Conservation (phyloP, 2,329 filamentous ascomycete species). For the Grosmannia serpens region DNA sequence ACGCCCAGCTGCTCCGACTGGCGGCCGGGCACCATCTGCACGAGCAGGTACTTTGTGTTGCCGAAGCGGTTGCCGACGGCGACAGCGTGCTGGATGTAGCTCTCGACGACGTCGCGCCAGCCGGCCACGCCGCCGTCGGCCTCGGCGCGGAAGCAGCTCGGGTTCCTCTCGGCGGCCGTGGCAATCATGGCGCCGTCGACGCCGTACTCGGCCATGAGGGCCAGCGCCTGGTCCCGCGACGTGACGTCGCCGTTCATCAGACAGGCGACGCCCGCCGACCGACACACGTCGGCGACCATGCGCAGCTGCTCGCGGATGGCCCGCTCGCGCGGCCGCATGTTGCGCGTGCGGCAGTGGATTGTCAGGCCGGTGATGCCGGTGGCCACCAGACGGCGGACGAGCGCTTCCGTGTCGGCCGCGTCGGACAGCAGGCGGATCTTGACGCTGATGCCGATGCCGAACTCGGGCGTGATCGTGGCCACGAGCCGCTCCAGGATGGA, state of each 20-base stretch:
- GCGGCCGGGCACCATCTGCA: constrained; percentile 78
- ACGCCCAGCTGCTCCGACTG: constrained; percentile 49
- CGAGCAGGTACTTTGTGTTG: constrained; percentile 87
- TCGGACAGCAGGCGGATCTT: constrained; percentile 87
- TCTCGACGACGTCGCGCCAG: constrained; percentile 67
- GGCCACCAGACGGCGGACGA: constrained; percentile 67
- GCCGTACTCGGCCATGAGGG: constrained; percentile 65
- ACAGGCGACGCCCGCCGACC: constrained; percentile 77
- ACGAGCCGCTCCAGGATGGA: constrained; percentile 78
- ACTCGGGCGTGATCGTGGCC: constrained; percentile 60
- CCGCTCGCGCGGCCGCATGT: constrained; percentile 83
- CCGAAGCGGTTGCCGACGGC: constrained; percentile 75
- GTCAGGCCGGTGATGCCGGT: constrained; percentile 91
- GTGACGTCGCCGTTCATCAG: constrained; percentile 92
- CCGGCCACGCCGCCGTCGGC: constrained; percentile 57
- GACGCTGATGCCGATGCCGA: constrained; percentile 87
- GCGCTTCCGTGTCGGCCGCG: constrained; percentile 58
- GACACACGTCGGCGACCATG: constrained; percentile 75
- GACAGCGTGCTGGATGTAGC: constrained; percentile 63
- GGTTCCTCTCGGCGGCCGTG: constrained; percentile 80
- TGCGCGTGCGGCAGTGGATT: constrained; percentile 89
- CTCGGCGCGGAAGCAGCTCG: constrained; percentile 67
- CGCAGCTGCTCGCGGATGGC: constrained; percentile 77
- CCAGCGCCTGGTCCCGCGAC: constrained; percentile 57
- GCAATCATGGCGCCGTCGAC: constrained; percentile 97